These are phyloP conservation scores for Marasmius fiardii DNA, from an alignment of 1,284 basidiomycete species.

Conservation along the genomic window DNA sequence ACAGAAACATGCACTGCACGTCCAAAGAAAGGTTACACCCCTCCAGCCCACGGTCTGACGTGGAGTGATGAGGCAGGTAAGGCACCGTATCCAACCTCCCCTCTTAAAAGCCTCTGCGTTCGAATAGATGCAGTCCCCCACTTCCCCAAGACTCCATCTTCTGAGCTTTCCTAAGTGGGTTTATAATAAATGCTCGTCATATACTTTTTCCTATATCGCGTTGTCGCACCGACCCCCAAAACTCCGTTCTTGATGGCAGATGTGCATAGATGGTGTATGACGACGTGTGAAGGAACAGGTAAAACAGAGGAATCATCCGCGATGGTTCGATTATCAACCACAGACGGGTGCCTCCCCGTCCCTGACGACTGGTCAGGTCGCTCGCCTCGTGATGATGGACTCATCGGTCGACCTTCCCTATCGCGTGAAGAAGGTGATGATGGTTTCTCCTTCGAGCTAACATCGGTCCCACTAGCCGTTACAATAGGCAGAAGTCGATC, in stretches of 20 bases:
- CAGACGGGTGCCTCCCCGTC: neutral
- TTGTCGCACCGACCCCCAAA: conserved; percentile 91
- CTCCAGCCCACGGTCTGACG: too few relatives aligned
- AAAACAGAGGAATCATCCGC: conserved; percentile 92
- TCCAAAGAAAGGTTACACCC: too few relatives aligned
- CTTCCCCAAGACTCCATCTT: neutral
- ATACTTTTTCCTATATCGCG: conserved; percentile 88
- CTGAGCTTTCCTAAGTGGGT: conserved; percentile 30
- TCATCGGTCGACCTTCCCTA: neutral
- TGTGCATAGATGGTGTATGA: conserved; percentile 93
- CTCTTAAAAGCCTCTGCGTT: too few relatives aligned
- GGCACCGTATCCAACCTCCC: too few relatives aligned
- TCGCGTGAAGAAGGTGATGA: neutral
- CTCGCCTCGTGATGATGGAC: conserved; percentile 2
- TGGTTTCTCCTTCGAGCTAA: conserved; percentile 13
- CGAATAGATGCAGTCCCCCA: neutral
- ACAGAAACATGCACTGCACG: too few relatives aligned
- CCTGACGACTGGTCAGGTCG: neutral
- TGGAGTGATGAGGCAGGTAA: too few relatives aligned
- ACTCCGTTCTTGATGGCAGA: conserved; percentile 95
- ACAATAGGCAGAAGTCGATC: too few relatives aligned
- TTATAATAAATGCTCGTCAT: conserved; percentile 59
- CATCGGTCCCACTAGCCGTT: conserved; percentile 40
- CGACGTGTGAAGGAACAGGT: conserved; percentile 92
- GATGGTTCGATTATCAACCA: conserved; percentile 21